Conservation (phyloP, 306 rosid species). For the Senna tora region DNA sequence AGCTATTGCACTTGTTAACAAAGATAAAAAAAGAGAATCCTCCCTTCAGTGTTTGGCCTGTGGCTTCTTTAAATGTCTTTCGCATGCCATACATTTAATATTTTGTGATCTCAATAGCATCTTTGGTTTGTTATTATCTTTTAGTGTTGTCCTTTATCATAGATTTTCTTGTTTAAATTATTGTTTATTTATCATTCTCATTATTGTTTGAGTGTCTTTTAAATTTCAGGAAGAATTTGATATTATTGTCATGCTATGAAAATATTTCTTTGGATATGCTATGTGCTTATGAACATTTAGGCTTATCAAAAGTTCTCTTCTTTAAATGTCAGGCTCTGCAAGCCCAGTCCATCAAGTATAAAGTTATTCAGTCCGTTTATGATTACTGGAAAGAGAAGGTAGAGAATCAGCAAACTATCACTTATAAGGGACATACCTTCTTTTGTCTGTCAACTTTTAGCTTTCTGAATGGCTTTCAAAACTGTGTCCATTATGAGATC, state of each 20-base stretch:
- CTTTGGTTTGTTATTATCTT: not conserved
- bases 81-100: not conserved
- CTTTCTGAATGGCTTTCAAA: constrained; percentile 33
- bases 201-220: constrained; percentile 19
- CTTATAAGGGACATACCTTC: constrained; percentile 23
- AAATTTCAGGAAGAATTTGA: constrained; percentile 35
- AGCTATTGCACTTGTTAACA: not conserved
- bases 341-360: constrained; percentile 58
- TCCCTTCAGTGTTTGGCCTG: too few relatives aligned
- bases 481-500: constrained; percentile 31
- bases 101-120: not conserved
- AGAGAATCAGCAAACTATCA: constrained; percentile 27
- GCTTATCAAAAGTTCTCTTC: constrained; percentile 27
- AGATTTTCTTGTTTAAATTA: constrained; percentile 6
- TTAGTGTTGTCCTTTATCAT: not conserved
- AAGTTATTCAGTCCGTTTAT: constrained; percentile 60
- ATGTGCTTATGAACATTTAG: constrained; percentile 15
- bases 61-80: too few relatives aligned
- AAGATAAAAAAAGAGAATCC: too few relatives aligned
- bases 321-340: constrained; percentile 65
- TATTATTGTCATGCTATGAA: constrained; percentile 27
- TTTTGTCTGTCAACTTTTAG: constrained; percentile 25
- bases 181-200: constrained; percentile 4
- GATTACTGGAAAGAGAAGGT: constrained; percentile 95
- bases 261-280: constrained; percentile 29